Evolutionary conservation across 1,284 basidiomycete genomes (phyloP).

Genomic region (Phlebopus sp.): DNA sequence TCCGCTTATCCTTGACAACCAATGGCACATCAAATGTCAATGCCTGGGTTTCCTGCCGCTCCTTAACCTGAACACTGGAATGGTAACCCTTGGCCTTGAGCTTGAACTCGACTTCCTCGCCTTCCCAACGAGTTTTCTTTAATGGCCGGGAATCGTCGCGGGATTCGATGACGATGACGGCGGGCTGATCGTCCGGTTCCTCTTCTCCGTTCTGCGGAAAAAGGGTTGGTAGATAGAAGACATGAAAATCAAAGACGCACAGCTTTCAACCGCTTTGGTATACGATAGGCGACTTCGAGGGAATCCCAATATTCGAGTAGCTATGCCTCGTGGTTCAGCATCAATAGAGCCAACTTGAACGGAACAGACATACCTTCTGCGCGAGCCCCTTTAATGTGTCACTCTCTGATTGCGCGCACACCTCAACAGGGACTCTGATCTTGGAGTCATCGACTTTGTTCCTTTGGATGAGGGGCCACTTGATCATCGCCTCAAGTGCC

Average conservation of each 20-base stretch:
- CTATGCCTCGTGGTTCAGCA: constrained; percentile 31
- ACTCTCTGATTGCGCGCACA: constrained; percentile 53
- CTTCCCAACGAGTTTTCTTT: constrained; percentile 31
- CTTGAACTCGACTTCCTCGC: constrained; percentile 22
- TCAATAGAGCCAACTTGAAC: background rate
- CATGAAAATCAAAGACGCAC: constrained; percentile 29
- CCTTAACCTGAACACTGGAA: background rate
- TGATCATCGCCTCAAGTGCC: constrained; percentile 72
- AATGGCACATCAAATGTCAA: background rate
- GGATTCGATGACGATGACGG: constrained; percentile 16
- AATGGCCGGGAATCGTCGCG: constrained; percentile 31
- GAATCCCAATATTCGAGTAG: constrained; percentile 74
- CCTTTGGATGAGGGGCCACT: constrained; percentile 83
- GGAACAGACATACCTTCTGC: constrained; percentile 46
- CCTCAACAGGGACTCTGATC: constrained; percentile 67
- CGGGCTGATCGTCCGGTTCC: constrained; percentile 14
- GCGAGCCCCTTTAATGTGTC: constrained; percentile 55
- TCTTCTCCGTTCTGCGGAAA: constrained; percentile 30
- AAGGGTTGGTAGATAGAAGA: background rate
- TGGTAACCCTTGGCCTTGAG: background rate
- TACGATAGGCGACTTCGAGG: constrained; percentile 78
- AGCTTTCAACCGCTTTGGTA: constrained; percentile 67
- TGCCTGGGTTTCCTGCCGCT: no score
- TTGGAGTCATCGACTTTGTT: constrained; percentile 94
- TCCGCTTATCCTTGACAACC: constrained; percentile 11